phyloP scores from a whole-genome alignment of 257 asterid genomes.

The Ligustrum vulgare region DNA sequence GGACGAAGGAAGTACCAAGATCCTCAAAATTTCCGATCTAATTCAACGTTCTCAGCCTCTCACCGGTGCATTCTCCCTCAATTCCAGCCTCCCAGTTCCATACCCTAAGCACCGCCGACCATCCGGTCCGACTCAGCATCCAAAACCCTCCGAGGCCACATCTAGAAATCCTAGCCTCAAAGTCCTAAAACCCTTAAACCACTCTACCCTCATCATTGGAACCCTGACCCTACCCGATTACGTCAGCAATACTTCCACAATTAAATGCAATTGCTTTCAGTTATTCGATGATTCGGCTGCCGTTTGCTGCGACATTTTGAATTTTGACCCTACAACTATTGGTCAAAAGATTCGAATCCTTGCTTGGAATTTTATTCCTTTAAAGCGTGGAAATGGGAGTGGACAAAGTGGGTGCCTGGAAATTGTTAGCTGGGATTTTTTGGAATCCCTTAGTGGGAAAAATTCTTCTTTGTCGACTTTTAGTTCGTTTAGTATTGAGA shows the following conservation, averaged over 20 bases:
- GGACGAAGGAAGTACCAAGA: constrained; percentile 41
- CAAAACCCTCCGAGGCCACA: constrained; percentile 17
- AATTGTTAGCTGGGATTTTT: constrained; percentile 66
- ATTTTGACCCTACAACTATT: constrained; percentile 48
- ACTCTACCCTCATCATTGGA: constrained; percentile 52
- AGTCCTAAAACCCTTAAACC: constrained; percentile 56
- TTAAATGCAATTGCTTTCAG: constrained; percentile 56
- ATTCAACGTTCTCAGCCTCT: constrained; percentile 45
- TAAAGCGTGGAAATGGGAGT: constrained; percentile 26
- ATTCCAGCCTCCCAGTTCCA: constrained; percentile 28
- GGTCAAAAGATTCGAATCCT: constrained; percentile 43
- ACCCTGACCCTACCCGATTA: constrained; percentile 51
- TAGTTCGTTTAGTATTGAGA: constrained; percentile 35
- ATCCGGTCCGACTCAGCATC: constrained; percentile 20
- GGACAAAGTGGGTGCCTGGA: constrained; percentile 66
- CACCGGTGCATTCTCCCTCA: constrained; percentile 53
- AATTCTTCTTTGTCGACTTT: constrained; percentile 28
- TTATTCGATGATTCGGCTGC: constrained; percentile 57
- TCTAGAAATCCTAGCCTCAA: constrained; percentile 29
- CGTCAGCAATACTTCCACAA: constrained; percentile 1
- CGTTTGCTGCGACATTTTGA: constrained; percentile 72
- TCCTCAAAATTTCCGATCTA: constrained; percentile 48
- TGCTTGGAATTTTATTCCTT: constrained; percentile 83
- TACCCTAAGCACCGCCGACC: constrained; percentile 15
- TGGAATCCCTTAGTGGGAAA: constrained; percentile 22